Percentiles rank a stretch among this genome's conserved stretches.
These are phyloP conservation scores for Rosa rugosa DNA, from an alignment of 306 rosid genomes.

Conservation along the genomic window DNA sequence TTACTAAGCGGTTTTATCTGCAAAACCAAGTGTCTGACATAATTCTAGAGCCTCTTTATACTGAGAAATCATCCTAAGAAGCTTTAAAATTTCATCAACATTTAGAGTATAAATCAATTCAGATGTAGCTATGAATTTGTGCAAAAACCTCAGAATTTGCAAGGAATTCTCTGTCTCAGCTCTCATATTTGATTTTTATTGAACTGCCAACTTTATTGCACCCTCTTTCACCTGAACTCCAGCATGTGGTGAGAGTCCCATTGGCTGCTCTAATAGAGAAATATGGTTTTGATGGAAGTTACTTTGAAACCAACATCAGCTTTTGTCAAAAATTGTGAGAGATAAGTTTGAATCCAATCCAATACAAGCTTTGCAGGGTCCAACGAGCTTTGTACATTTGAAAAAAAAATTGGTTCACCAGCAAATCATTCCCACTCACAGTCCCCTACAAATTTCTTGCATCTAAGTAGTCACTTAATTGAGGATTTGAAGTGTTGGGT, in stretches of 20 bases:
- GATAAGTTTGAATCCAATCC: conserved; percentile 36
- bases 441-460: no score
- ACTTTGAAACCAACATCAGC: conserved; percentile 18
- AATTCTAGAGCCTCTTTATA: conserved; percentile 43
- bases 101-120: conserved; percentile 38
- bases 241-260: conserved; percentile 40
- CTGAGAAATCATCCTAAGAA: conserved; percentile 38
- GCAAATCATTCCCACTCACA: no score
- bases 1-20: conserved; percentile 44
- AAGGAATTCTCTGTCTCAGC: conserved; percentile 5
- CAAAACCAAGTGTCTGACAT: conserved; percentile 38
- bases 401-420: no score
- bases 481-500: no score
- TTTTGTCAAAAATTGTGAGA: conserved; percentile 25
- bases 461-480: no score
- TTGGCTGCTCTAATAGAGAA: conserved; percentile 35
- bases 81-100: conserved; percentile 44
- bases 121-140: conserved; percentile 35
- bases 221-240: conserved; percentile 34
- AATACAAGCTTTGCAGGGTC: conserved; percentile 57
- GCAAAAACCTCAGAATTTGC: conserved; percentile 50
- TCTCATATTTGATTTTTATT: conserved; percentile 40
- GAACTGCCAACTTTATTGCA: conserved; percentile 48
- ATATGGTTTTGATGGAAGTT: conserved; percentile 24
- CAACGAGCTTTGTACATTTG: conserved; percentile 11